phyloP scores from a whole-genome alignment of 2,329 filamentous ascomycete genomes.

The Achaetomium macrosporum region DNA sequence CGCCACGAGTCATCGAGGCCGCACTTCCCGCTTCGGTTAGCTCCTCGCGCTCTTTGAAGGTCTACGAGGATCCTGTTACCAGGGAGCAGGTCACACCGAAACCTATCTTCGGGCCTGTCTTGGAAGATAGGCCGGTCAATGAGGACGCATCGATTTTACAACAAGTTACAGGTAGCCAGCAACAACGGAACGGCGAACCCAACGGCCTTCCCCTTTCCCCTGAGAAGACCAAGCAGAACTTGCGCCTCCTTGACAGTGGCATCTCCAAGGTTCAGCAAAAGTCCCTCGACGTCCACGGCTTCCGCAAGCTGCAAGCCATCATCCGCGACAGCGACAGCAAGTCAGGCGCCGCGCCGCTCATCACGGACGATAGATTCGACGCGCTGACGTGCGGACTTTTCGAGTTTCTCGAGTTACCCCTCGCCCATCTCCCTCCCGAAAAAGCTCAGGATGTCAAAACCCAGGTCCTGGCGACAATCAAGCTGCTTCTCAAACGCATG shows the following conservation, averaged over 20 bases:
- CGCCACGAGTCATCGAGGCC: neutral
- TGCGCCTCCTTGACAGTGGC: slow-evolving; percentile 64
- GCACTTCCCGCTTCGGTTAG: slow-evolving; percentile 20
- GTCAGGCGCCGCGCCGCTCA: slow-evolving; percentile 30
- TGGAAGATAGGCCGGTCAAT: slow-evolving; percentile 57
- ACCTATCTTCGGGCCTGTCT: slow-evolving; percentile 43
- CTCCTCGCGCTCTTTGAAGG: slow-evolving; percentile 37
- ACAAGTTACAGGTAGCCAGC: slow-evolving; percentile 18
- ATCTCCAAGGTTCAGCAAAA: slow-evolving; percentile 66
- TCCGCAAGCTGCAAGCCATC: slow-evolving; percentile 70
- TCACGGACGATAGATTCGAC: slow-evolving; percentile 63
- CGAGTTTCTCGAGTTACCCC: slow-evolving; percentile 61
- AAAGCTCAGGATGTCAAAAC: slow-evolving; percentile 68
- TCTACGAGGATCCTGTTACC: slow-evolving; percentile 59
- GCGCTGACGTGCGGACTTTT: slow-evolving; percentile 63
- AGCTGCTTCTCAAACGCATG: slow-evolving; percentile 63
- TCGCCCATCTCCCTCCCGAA: slow-evolving; percentile 49
- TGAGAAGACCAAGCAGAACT: slow-evolving; percentile 52
- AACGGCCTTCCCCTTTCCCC: slow-evolving; percentile 32
- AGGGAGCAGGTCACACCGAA: slow-evolving; percentile 43
- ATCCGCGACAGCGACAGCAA: slow-evolving; percentile 59
- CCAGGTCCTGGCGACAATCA: slow-evolving; percentile 68
- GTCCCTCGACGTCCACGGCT: slow-evolving; percentile 73
- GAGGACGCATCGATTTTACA: slow-evolving; percentile 41
- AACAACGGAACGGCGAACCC: slow-evolving; percentile 14